Evolutionary conservation across 2,329 filamentous ascomycete species (phyloP).

Genomic region (Cryphonectria radicalis): DNA sequence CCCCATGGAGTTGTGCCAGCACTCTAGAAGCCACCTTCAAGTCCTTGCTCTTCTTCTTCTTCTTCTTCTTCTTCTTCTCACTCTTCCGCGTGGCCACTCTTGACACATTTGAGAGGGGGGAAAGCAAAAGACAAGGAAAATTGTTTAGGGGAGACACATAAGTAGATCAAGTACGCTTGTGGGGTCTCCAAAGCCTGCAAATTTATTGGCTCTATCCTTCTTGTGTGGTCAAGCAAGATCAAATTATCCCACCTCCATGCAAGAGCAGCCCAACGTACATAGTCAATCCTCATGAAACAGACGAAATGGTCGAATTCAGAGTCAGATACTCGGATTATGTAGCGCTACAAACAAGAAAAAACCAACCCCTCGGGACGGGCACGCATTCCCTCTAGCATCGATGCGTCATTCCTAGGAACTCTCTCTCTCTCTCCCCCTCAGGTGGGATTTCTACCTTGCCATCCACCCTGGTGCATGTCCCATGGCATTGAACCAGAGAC

Average conservation of each 20-base stretch:
- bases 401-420: not conserved
- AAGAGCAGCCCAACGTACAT: not conserved
- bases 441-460: not conserved
- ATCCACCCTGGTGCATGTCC: not conserved
- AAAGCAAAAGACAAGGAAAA: not conserved
- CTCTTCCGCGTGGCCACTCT: not conserved
- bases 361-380: not conserved
- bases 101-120: not conserved
- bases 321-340: not conserved
- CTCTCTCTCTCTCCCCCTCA: too few relatives aligned
- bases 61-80: not conserved
- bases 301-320: not conserved
- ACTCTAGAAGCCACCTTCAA: not conserved
- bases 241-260: not conserved
- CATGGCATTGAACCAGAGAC: not conserved
- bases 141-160: not conserved
- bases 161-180: not conserved
- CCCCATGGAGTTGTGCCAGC: not conserved
- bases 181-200: not conserved
- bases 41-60: not conserved
- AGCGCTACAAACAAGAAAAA: not conserved
- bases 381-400: not conserved
- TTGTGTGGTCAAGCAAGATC: not conserved
- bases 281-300: not conserved
- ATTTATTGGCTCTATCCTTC: not conserved